Percentiles rank a stretch among this genome's conserved stretches.
Evolutionary conservation across 78 protist species (phyloP).

Genomic region (Dictyostelium brefeldianum): DNA sequence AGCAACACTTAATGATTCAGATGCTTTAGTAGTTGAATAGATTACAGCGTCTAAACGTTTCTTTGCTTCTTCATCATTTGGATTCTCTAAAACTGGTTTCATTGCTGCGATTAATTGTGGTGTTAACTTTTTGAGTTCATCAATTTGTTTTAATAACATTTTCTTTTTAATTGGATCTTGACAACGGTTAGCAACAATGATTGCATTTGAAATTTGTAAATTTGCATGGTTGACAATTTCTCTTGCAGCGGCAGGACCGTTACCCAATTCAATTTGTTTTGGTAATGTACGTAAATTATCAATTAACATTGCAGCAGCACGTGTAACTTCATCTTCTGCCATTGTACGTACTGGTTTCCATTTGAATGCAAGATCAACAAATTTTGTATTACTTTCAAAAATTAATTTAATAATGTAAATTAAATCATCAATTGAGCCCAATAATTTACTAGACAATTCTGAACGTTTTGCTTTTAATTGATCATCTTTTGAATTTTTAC

Average conservation of each 20-base stretch:
- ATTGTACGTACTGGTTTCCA: slow-evolving; percentile 79
- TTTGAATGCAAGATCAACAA: slow-evolving; percentile 79
- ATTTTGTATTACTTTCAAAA: slow-evolving; percentile 61
- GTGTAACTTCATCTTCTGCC: slow-evolving; percentile 74
- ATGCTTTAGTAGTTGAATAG: slow-evolving; percentile 59
- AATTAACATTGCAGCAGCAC: slow-evolving; percentile 6
- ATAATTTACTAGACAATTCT: slow-evolving; percentile 6
- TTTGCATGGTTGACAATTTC: slow-evolving; percentile 75
- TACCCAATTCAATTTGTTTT: slow-evolving; percentile 47
- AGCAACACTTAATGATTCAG: slow-evolving; percentile 49
- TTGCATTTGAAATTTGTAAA: slow-evolving; percentile 69
- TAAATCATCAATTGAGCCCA: slow-evolving; percentile 54
- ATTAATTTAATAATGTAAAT: slow-evolving; percentile 54
- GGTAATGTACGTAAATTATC: slow-evolving; percentile 50
- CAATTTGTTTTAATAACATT: slow-evolving; percentile 68
- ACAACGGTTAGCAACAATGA: slow-evolving; percentile 67
- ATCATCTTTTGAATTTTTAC: slow-evolving; percentile 35
- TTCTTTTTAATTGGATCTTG: slow-evolving; percentile 79
- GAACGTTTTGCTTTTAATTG: background rate
- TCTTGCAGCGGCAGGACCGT: slow-evolving; percentile 68
- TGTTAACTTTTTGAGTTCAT: slow-evolving; percentile 63
- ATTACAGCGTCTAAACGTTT: slow-evolving; percentile 50
- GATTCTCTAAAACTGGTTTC: slow-evolving; percentile 73
- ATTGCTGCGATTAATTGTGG: slow-evolving; percentile 66
- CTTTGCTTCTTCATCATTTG: slow-evolving; percentile 47